Evolutionary conservation across 2,329 filamentous ascomycete genomes (phyloP).

Genomic region (Exophiala sp.): DNA sequence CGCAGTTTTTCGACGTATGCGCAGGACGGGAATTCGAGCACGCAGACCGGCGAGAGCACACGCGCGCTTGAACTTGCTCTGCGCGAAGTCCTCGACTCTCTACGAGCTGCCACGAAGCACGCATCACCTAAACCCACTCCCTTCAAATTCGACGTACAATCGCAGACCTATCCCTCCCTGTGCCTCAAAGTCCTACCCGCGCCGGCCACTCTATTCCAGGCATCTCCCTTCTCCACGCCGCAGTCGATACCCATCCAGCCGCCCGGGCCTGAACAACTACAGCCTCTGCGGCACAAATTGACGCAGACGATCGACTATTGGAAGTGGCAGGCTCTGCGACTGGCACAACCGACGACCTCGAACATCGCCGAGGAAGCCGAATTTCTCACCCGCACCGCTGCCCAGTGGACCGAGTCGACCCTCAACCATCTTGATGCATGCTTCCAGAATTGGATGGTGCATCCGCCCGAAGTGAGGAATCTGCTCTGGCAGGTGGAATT

Average conservation of each 20-base stretch:
- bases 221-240: constrained; percentile 71
- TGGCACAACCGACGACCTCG: constrained; percentile 20
- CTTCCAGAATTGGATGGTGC: constrained; percentile 70
- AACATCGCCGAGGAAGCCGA: constrained; percentile 34
- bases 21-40: constrained; percentile 19
- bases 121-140: constrained; percentile 44
- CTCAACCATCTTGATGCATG: constrained; percentile 72
- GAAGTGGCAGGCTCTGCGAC: constrained; percentile 48
- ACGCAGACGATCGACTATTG: constrained; percentile 64
- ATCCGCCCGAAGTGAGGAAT: constrained; percentile 51
- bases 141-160: constrained; percentile 78
- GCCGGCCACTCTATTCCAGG: constrained; percentile 72
- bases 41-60: constrained; percentile 59
- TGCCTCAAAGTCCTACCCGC: constrained; percentile 76
- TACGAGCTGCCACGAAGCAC: constrained; percentile 66
- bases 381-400: constrained; percentile 34
- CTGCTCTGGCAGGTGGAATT: constrained; percentile 48
- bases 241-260: constrained; percentile 78
- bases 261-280: constrained; percentile 69
- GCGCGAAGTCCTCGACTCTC: constrained; percentile 74
- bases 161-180: constrained; percentile 80
- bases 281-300: constrained; percentile 66
- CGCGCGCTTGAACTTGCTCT: constrained; percentile 80
- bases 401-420: constrained; percentile 64
- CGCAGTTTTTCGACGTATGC: constrained; percentile 26